A percentile compares a stretch with the other conserved stretches of the same genome.
Evolutionary conservation across 2,329 filamentous ascomycete genomes (phyloP).

Genomic region (Rhinocladiella similis): DNA sequence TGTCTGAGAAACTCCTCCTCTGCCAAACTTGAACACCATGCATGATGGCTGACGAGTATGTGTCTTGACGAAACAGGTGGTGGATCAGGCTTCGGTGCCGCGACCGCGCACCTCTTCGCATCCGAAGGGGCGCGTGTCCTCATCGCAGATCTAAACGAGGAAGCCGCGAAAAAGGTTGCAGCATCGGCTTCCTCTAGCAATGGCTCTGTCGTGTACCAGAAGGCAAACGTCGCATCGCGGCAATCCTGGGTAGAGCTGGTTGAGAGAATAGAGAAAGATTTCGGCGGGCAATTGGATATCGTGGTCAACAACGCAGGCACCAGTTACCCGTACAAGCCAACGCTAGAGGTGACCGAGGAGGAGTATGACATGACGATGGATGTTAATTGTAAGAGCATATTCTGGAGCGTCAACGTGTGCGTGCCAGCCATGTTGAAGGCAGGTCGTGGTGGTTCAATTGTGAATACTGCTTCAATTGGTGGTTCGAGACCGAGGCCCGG

Average conservation of each 20-base stretch:
- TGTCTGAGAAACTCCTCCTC: too few relatives aligned
- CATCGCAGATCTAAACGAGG: conserved; percentile 28
- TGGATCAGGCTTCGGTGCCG: too few relatives aligned
- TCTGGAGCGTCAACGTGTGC: too few relatives aligned
- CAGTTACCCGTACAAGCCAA: not conserved
- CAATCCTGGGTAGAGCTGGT: not conserved
- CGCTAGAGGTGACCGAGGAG: not conserved
- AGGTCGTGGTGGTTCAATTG: not conserved
- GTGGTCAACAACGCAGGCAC: conserved; percentile 21
- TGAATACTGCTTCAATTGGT: too few relatives aligned
- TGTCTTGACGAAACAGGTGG: conserved; percentile 49
- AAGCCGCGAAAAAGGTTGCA: conserved; percentile 7
- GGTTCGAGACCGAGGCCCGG: too few relatives aligned
- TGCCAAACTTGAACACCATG: too few relatives aligned
- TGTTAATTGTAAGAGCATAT: not conserved
- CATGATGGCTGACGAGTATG: conserved; percentile 73
- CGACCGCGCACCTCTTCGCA: conserved; percentile 58
- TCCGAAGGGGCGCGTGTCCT: conserved; percentile 30
- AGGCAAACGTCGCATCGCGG: conserved; percentile 8
- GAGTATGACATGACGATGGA: conserved; percentile 1
- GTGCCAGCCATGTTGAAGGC: too few relatives aligned
- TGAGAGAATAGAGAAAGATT: not conserved
- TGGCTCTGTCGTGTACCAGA: conserved; percentile 2
- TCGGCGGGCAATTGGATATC: conserved; percentile 10
- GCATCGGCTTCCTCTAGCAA: too few relatives aligned